phyloP scores from a whole-genome alignment of 1,139 yeast species.

The Saccharomycopsis crataegensis region DNA sequence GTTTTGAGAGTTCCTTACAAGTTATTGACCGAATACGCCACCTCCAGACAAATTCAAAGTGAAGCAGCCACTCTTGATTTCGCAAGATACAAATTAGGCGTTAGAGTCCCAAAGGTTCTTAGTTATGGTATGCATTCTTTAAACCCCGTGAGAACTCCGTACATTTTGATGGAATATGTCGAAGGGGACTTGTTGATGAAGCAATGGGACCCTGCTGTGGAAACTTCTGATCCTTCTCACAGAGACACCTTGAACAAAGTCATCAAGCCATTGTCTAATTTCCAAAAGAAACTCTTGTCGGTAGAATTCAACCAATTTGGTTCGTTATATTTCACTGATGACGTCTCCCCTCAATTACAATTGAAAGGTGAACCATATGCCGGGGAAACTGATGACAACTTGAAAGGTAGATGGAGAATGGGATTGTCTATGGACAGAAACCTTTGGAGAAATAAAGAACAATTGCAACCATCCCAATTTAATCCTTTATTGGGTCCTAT shows the following conservation, averaged over 20 bases:
- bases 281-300: conserved; percentile 45
- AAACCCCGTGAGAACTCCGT: conserved; percentile 66
- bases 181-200: conserved; percentile 81
- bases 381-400: conserved; percentile 48
- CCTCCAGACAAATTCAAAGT: conserved; percentile 63
- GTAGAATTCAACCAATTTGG: conserved; percentile 67
- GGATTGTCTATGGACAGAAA: conserved; percentile 84
- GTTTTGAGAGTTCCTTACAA: conserved; percentile 83
- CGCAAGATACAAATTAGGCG: conserved; percentile 43
- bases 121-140: conserved; percentile 60
- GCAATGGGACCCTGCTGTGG: conserved; percentile 77
- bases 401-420: conserved; percentile 72
- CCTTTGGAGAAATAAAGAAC: conserved; percentile 61
- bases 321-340: conserved; percentile 67
- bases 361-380: conserved; percentile 47
- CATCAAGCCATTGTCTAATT: conserved; percentile 53
- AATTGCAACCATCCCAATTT: conserved; percentile 38
- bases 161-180: conserved; percentile 69
- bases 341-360: conserved; percentile 38
- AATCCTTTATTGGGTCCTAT: conserved; percentile 68
- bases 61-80: conserved; percentile 95
- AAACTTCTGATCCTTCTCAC: conserved; percentile 39
- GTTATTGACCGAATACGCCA: conserved; percentile 54
- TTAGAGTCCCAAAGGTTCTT: conserved; percentile 65
- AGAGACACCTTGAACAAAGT: conserved; percentile 45